phyloP scores from a whole-genome alignment of 768 basidiomycete genomes.

The Mycena filopes region DNA sequence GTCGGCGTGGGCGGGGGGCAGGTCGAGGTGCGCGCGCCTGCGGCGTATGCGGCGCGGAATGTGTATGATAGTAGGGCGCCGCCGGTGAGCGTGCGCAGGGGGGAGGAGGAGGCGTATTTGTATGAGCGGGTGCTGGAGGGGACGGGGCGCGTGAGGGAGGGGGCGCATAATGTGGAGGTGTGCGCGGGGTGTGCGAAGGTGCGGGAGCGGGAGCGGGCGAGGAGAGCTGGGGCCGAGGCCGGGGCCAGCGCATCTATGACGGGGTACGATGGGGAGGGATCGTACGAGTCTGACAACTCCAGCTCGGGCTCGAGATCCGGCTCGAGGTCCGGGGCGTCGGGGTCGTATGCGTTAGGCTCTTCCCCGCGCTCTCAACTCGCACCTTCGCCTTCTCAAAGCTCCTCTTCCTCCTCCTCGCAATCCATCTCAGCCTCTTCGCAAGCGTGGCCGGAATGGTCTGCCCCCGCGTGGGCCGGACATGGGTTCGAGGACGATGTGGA shows the following conservation, averaged over 20 bases:
- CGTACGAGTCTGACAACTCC: too few species aligned
- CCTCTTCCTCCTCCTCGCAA: background rate
- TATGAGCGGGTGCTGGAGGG: slow-evolving; percentile 17
- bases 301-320: too few species aligned
- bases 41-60: background rate
- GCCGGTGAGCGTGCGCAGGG: background rate
- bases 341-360: too few species aligned
- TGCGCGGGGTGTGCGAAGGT: slow-evolving; percentile 26
- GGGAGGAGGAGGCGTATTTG: slow-evolving; percentile 2
- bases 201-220: slow-evolving; percentile 13
- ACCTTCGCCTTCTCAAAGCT: too few species aligned
- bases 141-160: slow-evolving; percentile 6
- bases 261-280: background rate
- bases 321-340: background rate
- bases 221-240: background rate
- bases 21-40: slow-evolving; percentile 4
- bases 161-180: slow-evolving; percentile 18
- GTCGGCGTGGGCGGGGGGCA: slow-evolving; percentile 13
- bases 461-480: slow-evolving; percentile 12
- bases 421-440: background rate
- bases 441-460: slow-evolving; percentile 20
- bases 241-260: too few species aligned
- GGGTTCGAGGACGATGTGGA: slow-evolving; percentile 13
- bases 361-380: too few species aligned
- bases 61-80: background rate